A percentile compares a stretch with the other conserved stretches of the same genome.
phyloP scores from a whole-genome alignment of 192 early-diverging fungal species.

The Linnemannia elongata region DNA sequence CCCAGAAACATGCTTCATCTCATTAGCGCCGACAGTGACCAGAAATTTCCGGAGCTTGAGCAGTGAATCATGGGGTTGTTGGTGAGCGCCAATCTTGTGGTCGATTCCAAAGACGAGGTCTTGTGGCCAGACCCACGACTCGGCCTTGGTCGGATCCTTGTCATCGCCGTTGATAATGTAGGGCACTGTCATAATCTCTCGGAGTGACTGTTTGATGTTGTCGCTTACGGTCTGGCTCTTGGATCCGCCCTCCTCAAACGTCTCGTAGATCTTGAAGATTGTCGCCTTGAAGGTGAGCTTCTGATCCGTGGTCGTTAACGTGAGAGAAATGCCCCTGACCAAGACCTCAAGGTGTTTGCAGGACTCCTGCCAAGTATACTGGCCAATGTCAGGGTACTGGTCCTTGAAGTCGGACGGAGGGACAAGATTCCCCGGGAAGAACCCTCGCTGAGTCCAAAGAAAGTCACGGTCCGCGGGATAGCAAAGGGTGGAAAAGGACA shows the following conservation, averaged over 20 bases:
- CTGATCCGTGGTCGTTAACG: not conserved
- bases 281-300: not conserved
- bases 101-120: constrained; percentile 1
- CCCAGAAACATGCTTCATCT: not conserved
- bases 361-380: not conserved
- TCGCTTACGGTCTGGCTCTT: not conserved
- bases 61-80: not conserved
- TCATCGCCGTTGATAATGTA: constrained; percentile 3
- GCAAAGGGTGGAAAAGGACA: not conserved
- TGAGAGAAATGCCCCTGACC: not conserved
- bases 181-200: not conserved
- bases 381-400: not conserved
- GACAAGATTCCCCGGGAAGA: not conserved
- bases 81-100: not conserved
- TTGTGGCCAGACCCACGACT: not conserved
- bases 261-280: not conserved
- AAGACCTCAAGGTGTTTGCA: not conserved
- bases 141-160: not conserved
- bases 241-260: not conserved
- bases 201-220: not conserved
- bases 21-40: not conserved
- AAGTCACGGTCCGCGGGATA: not conserved
- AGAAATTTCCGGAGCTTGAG: not conserved
- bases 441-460: not conserved
- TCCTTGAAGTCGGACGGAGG: not conserved